Evolutionary conservation across 1,284 basidiomycete species (phyloP).

Genomic region (Ceratobasidium papillatum): DNA sequence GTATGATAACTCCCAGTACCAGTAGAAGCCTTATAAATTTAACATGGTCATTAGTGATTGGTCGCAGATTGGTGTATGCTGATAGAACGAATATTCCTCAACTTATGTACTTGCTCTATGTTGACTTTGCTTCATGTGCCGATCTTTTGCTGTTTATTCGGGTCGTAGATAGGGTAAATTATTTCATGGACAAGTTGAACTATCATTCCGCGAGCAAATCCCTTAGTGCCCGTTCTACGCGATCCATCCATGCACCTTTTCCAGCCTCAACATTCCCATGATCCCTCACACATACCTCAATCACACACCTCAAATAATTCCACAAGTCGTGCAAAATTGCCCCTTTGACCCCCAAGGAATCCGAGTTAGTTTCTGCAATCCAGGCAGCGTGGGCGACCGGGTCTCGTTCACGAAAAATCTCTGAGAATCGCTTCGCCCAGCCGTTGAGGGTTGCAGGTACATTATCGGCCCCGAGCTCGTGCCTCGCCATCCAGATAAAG

Average conservation of each 20-base stretch:
- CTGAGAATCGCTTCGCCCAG: conserved; percentile 8
- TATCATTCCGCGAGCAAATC: not conserved
- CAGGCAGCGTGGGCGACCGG: not conserved
- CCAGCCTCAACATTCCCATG: not conserved
- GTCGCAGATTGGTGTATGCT: conserved; percentile 28
- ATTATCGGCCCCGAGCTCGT: not conserved
- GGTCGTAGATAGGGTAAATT: conserved; percentile 25
- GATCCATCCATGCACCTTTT: not conserved
- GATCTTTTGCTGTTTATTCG: conserved; percentile 8
- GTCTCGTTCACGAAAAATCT: not conserved
- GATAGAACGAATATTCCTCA: not conserved
- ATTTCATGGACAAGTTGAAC: not conserved
- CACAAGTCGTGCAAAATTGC: not conserved
- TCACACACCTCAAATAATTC: conserved; percentile 13
- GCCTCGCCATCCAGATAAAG: not conserved
- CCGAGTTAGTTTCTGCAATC: not conserved
- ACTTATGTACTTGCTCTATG: not conserved
- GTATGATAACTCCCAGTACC: not conserved
- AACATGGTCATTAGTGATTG: not conserved
- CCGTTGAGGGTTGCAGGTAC: not conserved
- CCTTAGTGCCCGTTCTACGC: not conserved
- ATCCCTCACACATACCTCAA: conserved; percentile 11
- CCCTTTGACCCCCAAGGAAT: not conserved
- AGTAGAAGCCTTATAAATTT: not conserved
- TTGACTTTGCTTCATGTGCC: not conserved